Conservation (phyloP, 371 early-diverging fungal genomes). For the Capniomyces stellatus region DNA sequence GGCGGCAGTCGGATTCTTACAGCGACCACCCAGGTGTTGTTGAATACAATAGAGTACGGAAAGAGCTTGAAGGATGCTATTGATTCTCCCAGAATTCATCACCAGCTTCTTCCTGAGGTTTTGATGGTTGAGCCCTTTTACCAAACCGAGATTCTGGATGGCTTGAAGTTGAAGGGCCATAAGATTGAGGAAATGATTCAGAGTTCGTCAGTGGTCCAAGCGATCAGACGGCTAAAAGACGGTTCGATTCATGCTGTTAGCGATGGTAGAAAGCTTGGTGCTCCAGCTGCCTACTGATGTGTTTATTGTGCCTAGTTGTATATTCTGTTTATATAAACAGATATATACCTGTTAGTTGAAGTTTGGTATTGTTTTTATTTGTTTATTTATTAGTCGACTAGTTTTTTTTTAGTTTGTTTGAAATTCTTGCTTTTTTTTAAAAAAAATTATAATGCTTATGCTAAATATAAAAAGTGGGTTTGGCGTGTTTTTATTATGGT, state of each 20-base stretch:
- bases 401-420: too few species aligned
- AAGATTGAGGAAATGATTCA: constrained; percentile 12
- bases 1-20: constrained; percentile 93
- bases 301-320: too few species aligned
- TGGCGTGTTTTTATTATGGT: too few species aligned
- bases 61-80: constrained; percentile 54
- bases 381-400: too few species aligned
- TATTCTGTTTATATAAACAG: too few species aligned
- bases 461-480: too few species aligned
- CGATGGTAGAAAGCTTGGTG: constrained; percentile 30
- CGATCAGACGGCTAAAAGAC: constrained; percentile 18
- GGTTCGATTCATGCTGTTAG: constrained; percentile 30
- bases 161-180: constrained; percentile 11
- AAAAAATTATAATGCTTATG: background rate
- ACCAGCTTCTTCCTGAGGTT: constrained; percentile 74
- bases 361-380: too few species aligned
- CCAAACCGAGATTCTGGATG: constrained; percentile 8
- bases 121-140: constrained; percentile 25
- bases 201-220: constrained; percentile 26
- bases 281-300: constrained; percentile 35
- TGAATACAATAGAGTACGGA: constrained; percentile 53
- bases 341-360: too few species aligned
- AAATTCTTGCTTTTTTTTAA: background rate
- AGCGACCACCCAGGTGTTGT: constrained; percentile 53
- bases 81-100: constrained; percentile 66